Percentiles rank a stretch among this genome's conserved stretches.
Conservation (phyloP, 2,329 filamentous ascomycete species). For the Diaporthe citrichinensis region DNA sequence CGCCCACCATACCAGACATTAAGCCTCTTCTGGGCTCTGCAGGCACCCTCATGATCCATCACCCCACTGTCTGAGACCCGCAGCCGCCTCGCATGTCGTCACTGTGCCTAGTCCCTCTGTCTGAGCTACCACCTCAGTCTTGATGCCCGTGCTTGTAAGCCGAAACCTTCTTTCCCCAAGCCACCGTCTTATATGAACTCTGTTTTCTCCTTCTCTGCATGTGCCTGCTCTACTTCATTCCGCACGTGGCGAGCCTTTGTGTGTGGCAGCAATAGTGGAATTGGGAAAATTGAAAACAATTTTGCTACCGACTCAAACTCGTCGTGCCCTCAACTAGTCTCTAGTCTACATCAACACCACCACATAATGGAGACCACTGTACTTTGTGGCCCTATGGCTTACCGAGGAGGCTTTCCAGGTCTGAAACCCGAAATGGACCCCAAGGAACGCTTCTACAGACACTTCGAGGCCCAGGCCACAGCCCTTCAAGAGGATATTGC, state of each 20-base stretch:
- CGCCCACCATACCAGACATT: neutral
- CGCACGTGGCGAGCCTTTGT: neutral
- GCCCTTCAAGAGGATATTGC: conserved; percentile 84
- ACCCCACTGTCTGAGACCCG: conserved; percentile 36
- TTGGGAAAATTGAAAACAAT: neutral
- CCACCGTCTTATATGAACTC: conserved; percentile 24
- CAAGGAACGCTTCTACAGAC: conserved; percentile 87
- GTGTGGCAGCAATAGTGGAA: neutral
- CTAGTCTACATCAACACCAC: neutral
- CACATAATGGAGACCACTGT: conserved; percentile 36
- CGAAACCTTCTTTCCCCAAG: neutral
- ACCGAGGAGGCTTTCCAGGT: conserved; percentile 44
- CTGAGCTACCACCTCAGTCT: conserved; percentile 8
- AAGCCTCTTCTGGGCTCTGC: conserved; percentile 2
- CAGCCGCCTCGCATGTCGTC: conserved; percentile 38
- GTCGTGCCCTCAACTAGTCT: neutral
- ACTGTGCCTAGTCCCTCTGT: conserved; percentile 21
- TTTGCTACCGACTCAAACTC: neutral
- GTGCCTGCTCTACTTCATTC: neutral
- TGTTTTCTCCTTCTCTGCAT: neutral
- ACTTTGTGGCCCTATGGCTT: conserved; percentile 36
- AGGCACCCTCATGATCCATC: conserved; percentile 3
- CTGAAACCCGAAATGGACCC: conserved; percentile 58
- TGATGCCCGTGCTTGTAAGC: conserved; percentile 27
- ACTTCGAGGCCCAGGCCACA: conserved; percentile 85